Evolutionary conservation across 2,329 filamentous ascomycete genomes (phyloP).

Genomic region (Macrophomina tecta): DNA sequence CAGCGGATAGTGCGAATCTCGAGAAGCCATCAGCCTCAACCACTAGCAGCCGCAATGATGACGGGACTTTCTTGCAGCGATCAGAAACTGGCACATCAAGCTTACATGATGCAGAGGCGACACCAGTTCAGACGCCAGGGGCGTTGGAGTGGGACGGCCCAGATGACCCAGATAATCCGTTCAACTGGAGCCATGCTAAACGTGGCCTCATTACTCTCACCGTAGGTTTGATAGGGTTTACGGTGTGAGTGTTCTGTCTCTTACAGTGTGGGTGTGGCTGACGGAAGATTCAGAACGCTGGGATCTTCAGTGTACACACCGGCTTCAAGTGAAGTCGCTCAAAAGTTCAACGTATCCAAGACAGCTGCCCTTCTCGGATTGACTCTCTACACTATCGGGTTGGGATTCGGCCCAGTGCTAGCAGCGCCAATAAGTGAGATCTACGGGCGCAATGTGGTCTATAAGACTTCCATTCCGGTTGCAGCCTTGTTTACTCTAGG

Average conservation of each 20-base stretch:
- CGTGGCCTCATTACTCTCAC: constrained; percentile 42
- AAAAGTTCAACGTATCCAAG: constrained; percentile 60
- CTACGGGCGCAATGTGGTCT: constrained; percentile 61
- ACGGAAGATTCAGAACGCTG: constrained; percentile 52
- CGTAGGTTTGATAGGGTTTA: constrained; percentile 45
- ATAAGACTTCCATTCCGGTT: constrained; percentile 53
- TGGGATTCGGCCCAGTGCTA: constrained; percentile 65
- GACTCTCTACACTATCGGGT: constrained; percentile 65
- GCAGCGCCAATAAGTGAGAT: constrained; percentile 66
- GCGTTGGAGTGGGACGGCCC: constrained; percentile 42
- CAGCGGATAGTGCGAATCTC: background rate
- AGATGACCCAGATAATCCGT: constrained; percentile 45
- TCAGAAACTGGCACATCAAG: background rate
- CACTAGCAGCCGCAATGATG: background rate
- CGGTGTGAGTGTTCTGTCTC: constrained; percentile 38
- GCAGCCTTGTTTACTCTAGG: constrained; percentile 64
- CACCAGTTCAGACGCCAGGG: background rate
- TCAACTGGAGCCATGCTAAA: constrained; percentile 45
- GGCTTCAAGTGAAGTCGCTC: constrained; percentile 53
- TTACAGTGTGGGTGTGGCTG: background rate
- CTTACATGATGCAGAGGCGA: background rate
- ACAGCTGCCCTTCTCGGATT: constrained; percentile 65
- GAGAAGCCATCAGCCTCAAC: background rate
- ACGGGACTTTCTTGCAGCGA: background rate
- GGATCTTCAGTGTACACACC: constrained; percentile 62